These are phyloP conservation scores for Diaporthe sp. DNA, from an alignment of 2,329 filamentous ascomycete genomes.

Conservation along the genomic window DNA sequence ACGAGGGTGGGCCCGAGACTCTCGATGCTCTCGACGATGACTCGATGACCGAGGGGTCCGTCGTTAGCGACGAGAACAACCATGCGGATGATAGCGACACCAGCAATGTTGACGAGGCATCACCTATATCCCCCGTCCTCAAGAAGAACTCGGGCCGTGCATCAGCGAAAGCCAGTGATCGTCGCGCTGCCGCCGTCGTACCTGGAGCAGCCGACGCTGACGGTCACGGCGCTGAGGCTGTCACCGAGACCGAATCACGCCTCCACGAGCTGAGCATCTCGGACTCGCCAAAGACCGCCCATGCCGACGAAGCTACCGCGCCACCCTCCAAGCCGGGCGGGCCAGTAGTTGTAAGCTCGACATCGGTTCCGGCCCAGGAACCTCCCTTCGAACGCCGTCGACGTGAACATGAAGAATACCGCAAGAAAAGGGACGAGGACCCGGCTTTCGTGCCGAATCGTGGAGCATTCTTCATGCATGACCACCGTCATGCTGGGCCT, in stretches of 20 bases:
- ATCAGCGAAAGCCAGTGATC: slow-evolving; percentile 50
- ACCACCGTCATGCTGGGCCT: slow-evolving; percentile 85
- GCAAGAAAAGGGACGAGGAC: slow-evolving; percentile 87
- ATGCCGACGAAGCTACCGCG: slow-evolving; percentile 60
- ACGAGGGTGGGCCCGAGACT: slow-evolving; percentile 70
- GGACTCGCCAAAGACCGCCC: slow-evolving; percentile 56
- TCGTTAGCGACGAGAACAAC: slow-evolving; percentile 73
- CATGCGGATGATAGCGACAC: slow-evolving; percentile 73
- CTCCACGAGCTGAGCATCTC: slow-evolving; percentile 65
- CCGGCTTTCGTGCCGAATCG: slow-evolving; percentile 95
- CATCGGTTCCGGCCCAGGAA: slow-evolving; percentile 65
- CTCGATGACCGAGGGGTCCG: slow-evolving; percentile 74
- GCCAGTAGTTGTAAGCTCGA: slow-evolving; percentile 69
- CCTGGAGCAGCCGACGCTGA: slow-evolving; percentile 41
- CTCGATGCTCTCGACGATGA: slow-evolving; percentile 72
- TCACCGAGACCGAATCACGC: slow-evolving; percentile 70
- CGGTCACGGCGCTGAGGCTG: slow-evolving; percentile 44
- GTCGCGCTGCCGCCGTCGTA: slow-evolving; percentile 40
- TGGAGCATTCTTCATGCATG: slow-evolving; percentile 97
- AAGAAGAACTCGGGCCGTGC: slow-evolving; percentile 59
- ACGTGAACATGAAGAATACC: slow-evolving; percentile 91
- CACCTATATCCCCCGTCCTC: slow-evolving; percentile 61
- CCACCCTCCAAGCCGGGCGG: slow-evolving; percentile 58
- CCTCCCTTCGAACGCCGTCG: slow-evolving; percentile 78
- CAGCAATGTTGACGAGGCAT: slow-evolving; percentile 71